Base-by-base conservation (phyloP, 2,329 filamentous ascomycete species). In the Epichloe elymi region DNA sequence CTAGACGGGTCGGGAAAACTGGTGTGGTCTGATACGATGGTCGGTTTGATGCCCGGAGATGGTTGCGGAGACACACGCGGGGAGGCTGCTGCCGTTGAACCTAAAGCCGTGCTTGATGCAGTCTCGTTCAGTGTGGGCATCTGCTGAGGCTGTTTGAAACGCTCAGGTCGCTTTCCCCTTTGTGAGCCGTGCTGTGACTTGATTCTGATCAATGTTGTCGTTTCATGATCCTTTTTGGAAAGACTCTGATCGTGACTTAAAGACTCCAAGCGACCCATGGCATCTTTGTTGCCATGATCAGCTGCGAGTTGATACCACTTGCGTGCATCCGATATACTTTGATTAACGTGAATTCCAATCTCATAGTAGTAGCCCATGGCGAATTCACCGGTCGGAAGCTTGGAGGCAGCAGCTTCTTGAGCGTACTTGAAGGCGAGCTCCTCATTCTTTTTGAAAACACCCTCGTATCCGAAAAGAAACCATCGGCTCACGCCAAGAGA, bases 291-390 rank as follows among this genome's bases (percentile, higher is more conserved):
- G 37, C 91, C 93, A 61, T 91, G 88, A 35, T 87, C 84, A 33
- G 89, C 86, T 7, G 93, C 91, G 61, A 88, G 83, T 57, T 86
- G 80, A 64, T 98, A 98, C 93, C 93, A 98, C 56, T 76, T 81
- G 55, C 85, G 76, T 1, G 93, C 91, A 64, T 93, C 86, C 47
- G 81, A 78, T 41, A 96, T 70, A 63, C 91, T 87, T 57, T 88
- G 85, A n/a, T 81, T 79, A 23, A 94, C 86, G 62, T 89, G 83
- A 63, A 98, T 95, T 58, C 93, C 93, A 59, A 98, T 94, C 66
- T 98, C 93, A 64, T 93, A 82, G 70, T 97, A 98, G 68, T 98
- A 98, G 11, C 91, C 91, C 74, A 98, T 80, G 26, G 93, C 93
- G 62, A 98, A 98, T 66, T 97, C 89, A 46, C 90, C 93, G 0